Evolutionary conservation across 2,329 filamentous ascomycete species (phyloP).

Genomic region (Colletotrichum tanaceti): DNA sequence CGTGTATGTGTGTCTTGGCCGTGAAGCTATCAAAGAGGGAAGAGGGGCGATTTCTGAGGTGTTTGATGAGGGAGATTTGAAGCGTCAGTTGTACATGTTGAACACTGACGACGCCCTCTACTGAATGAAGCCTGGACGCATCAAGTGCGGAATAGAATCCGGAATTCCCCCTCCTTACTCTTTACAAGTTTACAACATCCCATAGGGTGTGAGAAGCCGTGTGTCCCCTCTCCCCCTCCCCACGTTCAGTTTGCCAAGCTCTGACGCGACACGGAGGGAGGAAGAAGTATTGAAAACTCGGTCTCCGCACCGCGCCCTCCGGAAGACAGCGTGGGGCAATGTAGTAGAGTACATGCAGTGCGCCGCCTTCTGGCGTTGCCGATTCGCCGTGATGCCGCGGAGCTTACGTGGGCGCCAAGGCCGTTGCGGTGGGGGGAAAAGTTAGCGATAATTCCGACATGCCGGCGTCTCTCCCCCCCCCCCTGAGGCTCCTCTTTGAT

Average conservation of each 20-base stretch:
- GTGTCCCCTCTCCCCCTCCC: neutral
- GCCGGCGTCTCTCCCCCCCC: neutral
- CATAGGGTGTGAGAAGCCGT: neutral
- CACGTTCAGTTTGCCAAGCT: too few species aligned
- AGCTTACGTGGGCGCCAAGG: constrained; percentile 3
- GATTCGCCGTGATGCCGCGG: constrained; percentile 11
- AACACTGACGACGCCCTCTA: neutral
- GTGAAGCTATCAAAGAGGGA: neutral
- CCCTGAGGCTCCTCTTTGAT: neutral
- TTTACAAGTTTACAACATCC: too few species aligned
- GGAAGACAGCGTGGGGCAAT: constrained; percentile 13
- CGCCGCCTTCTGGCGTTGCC: neutral
- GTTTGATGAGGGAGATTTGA: neutral
- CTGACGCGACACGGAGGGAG: neutral
- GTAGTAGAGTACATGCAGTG: neutral
- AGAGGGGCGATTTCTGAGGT: neutral
- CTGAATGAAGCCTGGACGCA: neutral
- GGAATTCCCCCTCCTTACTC: neutral
- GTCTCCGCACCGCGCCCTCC: constrained; percentile 28
- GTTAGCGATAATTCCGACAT: neutral
- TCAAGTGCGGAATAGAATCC: neutral
- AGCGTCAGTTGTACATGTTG: neutral
- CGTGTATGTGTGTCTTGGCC: neutral
- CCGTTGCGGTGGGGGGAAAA: neutral
- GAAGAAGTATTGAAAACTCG: constrained; percentile 9